Evolutionary conservation across 331 rosid genomes (phyloP).

Genomic region (Spiraea crenata): DNA sequence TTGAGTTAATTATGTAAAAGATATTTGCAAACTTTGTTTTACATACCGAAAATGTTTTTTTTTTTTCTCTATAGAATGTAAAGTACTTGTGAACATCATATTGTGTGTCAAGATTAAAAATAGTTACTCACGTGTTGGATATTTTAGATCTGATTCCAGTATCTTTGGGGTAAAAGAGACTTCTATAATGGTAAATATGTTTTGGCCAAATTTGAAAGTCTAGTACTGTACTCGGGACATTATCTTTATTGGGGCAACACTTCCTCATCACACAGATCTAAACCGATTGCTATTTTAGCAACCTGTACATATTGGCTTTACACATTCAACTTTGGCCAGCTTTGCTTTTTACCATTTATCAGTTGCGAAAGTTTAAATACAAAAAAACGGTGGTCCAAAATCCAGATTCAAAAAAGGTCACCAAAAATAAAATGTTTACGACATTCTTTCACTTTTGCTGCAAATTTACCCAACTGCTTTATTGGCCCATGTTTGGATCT

Average conservation of each 20-base stretch:
- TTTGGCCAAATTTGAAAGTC: not conserved
- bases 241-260: not conserved
- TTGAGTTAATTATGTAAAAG: too few species aligned
- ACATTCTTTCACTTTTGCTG: conserved; percentile 32
- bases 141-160: too few species aligned
- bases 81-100: too few species aligned
- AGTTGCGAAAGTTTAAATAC: conserved; percentile 29
- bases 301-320: conserved; percentile 3
- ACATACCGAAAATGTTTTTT: too few species aligned
- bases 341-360: not conserved
- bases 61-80: too few species aligned
- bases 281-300: conserved; percentile 7
- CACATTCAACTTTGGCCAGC: conserved; percentile 13
- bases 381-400: conserved; percentile 22
- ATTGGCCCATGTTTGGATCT: conserved; percentile 42
- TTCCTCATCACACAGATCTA: not conserved
- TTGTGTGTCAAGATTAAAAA: too few species aligned
- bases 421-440: conserved; percentile 15
- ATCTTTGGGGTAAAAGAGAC: not conserved
- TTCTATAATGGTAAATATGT: not conserved
- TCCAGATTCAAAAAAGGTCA: not conserved
- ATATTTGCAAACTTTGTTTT: too few species aligned
- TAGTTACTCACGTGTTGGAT: too few species aligned
- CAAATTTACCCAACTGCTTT: conserved; percentile 36
- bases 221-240: not conserved